Evolutionary conservation across 345 rosid species (phyloP).

Genomic region (Populus pruinosa): DNA sequence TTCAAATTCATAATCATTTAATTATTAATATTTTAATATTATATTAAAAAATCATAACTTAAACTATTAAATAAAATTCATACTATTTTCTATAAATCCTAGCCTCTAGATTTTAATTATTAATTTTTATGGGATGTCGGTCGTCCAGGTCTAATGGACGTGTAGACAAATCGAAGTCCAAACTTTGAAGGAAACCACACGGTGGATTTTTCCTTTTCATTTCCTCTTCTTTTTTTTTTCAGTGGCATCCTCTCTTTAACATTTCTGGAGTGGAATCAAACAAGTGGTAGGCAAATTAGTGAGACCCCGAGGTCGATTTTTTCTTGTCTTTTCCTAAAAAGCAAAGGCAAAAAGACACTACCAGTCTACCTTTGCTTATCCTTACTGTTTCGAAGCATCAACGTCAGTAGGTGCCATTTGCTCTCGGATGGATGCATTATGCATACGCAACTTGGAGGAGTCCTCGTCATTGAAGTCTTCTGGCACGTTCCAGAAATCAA

Average conservation of each 20-base stretch:
- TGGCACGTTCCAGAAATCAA: not conserved
- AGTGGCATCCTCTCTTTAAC: not conserved
- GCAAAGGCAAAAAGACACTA: not conserved
- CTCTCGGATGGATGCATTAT: not conserved
- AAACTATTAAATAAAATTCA: too few species aligned
- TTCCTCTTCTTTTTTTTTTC: not conserved
- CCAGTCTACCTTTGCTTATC: not conserved
- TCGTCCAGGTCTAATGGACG: too few species aligned
- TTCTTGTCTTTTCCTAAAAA: not conserved
- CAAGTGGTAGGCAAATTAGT: not conserved
- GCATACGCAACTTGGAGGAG: not conserved
- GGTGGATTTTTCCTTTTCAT: not conserved
- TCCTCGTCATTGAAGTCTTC: not conserved
- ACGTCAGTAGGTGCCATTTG: not conserved
- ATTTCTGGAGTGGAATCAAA: not conserved
- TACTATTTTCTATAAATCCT: too few species aligned
- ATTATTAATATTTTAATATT: too few species aligned
- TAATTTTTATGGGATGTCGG: too few species aligned
- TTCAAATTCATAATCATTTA: too few species aligned
- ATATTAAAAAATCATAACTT: too few species aligned
- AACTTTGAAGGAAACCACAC: too few species aligned
- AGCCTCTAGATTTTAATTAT: too few species aligned
- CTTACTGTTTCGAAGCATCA: not conserved
- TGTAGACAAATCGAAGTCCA: too few species aligned
- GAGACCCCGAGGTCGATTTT: not conserved